A percentile compares a stretch with the other conserved stretches of the same genome.
Conservation (phyloP, 106 monocot genomes). For the Dactylorhiza incarnata region DNA sequence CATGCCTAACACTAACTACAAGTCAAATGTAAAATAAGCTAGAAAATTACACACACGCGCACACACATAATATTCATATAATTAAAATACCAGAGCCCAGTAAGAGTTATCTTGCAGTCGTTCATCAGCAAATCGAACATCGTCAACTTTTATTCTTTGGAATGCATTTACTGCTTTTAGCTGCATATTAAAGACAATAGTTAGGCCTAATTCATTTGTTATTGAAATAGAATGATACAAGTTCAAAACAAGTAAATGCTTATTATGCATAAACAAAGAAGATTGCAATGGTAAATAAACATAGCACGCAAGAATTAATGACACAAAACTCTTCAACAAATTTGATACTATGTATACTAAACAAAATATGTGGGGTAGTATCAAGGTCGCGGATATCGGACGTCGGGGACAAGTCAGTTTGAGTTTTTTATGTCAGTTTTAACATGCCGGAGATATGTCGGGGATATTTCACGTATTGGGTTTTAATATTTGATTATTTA, state of each 20-base stretch:
- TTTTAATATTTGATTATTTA: no score
- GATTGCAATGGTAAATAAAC: neutral
- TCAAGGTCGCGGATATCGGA: no score
- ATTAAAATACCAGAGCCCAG: conserved; percentile 68
- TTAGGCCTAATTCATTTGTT: neutral
- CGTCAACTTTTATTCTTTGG: conserved; percentile 75
- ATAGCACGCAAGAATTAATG: neutral
- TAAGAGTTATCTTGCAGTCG: conserved; percentile 92
- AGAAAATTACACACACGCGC: no score
- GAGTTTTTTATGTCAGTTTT: no score
- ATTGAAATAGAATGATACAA: neutral
- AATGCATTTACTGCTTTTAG: conserved; percentile 53
- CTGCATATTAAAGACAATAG: conserved; percentile 27
- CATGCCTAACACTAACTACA: neutral
- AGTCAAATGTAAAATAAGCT: neutral
- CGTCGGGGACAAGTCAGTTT: no score
- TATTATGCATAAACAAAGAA: neutral
- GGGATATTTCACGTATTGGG: no score
- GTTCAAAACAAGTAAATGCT: neutral
- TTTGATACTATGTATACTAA: neutral
- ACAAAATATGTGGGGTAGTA: neutral
- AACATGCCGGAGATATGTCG: no score
- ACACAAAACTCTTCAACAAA: neutral
- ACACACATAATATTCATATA: conserved; percentile 3
- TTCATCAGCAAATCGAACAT: conserved; percentile 64